phyloP scores from a whole-genome alignment of 305 asterid species.

The Fraxinus greggii region DNA sequence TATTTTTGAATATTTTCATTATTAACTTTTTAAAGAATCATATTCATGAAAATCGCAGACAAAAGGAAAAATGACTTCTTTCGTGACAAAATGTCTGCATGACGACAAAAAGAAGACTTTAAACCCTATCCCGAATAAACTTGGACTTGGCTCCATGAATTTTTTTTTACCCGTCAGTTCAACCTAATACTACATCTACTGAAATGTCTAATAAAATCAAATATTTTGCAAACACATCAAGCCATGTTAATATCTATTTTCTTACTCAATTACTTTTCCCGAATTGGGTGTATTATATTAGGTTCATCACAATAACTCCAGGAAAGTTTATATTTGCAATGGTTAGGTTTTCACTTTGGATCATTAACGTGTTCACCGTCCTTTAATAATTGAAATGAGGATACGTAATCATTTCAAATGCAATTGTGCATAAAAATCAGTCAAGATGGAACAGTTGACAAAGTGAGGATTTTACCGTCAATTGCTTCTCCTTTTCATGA shows the following conservation, averaged over 20 bases:
- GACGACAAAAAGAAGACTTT: not conserved
- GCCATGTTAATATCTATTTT: not conserved
- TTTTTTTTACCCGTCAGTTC: not conserved
- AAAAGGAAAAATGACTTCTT: not conserved
- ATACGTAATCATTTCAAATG: not conserved
- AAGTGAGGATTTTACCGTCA: conserved; percentile 51
- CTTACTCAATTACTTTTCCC: not conserved
- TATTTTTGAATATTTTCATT: not conserved
- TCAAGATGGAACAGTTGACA: not conserved
- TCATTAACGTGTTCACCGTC: not conserved
- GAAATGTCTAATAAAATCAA: not conserved
- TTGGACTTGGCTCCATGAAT: not conserved
- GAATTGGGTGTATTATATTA: not conserved
- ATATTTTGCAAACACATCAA: not conserved
- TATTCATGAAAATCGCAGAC: not conserved
- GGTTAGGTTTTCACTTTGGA: not conserved
- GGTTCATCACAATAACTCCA: not conserved
- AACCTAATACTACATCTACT: not conserved
- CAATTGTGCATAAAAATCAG: not conserved
- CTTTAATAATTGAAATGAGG: not conserved
- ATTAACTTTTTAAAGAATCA: not conserved
- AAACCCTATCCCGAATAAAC: not conserved
- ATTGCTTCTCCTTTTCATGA: conserved; percentile 69
- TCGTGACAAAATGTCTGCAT: not conserved
- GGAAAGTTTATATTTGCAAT: not conserved